Evolutionary conservation across 257 asterid species (phyloP), one percentile per base, ranked within the genome.

Genomic region (Rehmannia glutinosa): DNA sequence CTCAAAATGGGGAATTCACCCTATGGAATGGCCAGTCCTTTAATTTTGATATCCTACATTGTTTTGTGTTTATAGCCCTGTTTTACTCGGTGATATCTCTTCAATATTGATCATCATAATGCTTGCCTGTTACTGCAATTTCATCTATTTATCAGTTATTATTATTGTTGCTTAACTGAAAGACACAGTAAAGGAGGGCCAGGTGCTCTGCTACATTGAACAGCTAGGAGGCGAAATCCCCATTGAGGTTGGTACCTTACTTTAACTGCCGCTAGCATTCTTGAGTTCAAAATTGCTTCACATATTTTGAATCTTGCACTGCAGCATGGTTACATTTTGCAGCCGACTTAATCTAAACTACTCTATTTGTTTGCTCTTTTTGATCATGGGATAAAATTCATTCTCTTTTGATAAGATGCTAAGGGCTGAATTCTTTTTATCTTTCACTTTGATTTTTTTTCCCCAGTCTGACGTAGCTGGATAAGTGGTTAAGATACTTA

Each of bases 1-100:
- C 99, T 64, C 97, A 94, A 69, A 94, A 97, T 43, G 99, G 99
- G 71, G 99, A 94, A 81, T 94, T 94, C 82, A 94, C 99, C 49
- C 83, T 94, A 66, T 94, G 99, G 99, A 94, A 94, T 77, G 99
- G 99, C 30, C 96, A 91, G 64, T 90, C 99, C 35, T 94, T 94
- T 76, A 94, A 94, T 72, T 94, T 91, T 77, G 99, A 94, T 81
- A 94, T 94, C 97, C 75, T 94, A 69, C 99, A 94, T n/a, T 95
- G 98, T 92, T 81, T 66, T 61, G 49, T 27, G 52, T 28, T 20
- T 64, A 60, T 59, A 15, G 7, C 12, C 72, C 47, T 72, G 55
- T 39, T 71, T 30, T 27, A 17, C 52, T 64, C 39, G 23, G 13
- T 15, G 56, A 12, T 19, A 42, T 13, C 36, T 43, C 0, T 33